phyloP scores from a whole-genome alignment of 2,329 filamentous ascomycete genomes.

The Chaetomium sp. region DNA sequence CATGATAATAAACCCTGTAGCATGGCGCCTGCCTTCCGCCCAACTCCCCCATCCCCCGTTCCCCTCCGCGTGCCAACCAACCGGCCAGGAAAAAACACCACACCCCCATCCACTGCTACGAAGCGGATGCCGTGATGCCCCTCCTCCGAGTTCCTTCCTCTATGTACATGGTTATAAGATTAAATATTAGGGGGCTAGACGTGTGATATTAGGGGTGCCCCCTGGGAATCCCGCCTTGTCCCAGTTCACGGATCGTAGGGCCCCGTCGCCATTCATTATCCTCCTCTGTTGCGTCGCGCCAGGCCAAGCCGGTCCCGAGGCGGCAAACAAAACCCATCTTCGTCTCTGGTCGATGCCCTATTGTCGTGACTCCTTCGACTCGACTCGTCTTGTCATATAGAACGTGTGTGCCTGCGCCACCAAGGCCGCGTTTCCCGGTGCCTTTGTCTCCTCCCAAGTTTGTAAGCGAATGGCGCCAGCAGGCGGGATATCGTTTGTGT shows the following conservation, averaged over 20 bases:
- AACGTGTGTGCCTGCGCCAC: constrained; percentile 12
- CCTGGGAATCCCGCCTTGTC: constrained; percentile 6
- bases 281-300: constrained; percentile 2
- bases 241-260: constrained; percentile 20
- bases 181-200: constrained; percentile 38
- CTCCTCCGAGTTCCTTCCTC: constrained; percentile 1
- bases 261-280: constrained; percentile 5
- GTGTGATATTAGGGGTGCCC: constrained; percentile 29
- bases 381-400: constrained; percentile 8
- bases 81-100: constrained; percentile 3
- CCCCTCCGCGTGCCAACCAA: not conserved
- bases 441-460: constrained; percentile 33
- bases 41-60: not conserved
- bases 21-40: constrained; percentile 6
- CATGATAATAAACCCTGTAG: constrained; percentile 11
- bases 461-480: constrained; percentile 51
- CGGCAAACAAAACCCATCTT: not conserved
- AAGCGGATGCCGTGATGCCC: constrained; percentile 17
- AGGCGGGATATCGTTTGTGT: constrained; percentile 38
- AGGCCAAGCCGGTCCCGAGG: constrained; percentile 16
- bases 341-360: not conserved
- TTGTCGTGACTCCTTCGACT: constrained; percentile 8
- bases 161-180: constrained; percentile 38
- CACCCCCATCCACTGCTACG: constrained; percentile 12
- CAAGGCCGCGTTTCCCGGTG: constrained; percentile 14